Base-by-base conservation (phyloP, 495 filamentous ascomycete genomes). In the Aspergillus baeticus region DNA sequence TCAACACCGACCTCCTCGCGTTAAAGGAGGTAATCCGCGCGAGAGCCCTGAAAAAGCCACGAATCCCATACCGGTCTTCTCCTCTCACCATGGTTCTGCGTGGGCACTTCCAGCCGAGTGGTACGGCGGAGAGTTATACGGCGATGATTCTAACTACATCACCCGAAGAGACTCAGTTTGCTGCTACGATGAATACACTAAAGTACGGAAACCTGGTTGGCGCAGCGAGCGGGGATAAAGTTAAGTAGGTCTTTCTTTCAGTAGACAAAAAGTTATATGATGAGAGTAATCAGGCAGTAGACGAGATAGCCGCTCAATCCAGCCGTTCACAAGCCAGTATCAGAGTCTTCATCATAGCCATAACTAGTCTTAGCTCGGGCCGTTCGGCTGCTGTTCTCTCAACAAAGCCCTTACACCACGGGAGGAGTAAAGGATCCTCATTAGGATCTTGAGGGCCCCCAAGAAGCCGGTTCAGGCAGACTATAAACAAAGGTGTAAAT, bases 191-290 rank as follows among this genome's bases (percentile, higher is more conserved):
- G 46, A 68, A 68, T 45, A 63, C 66, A 7, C 43, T 68, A 45
- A 68, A 68, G 36, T 68, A 68, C 52, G 66, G 58, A 20, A 58
- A 59, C 47, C 44, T 69, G 10, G 56, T 69, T 17, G 66, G 63
- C 86, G 87, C 31, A 87, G 79, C 72, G 83, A 90, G 49, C 23
- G 17, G 47, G 22, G n/a, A 37, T 37, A 37, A 37, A 37, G 10
- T 15, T 37, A n/a, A n/a, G 35, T 13, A 13, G 35, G n/a, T n/a
- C n/a, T n/a, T n/a, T n/a, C n/a, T n/a, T n/a, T n/a, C 35, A 37
- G 10, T 11, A 8, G 38, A 1, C 8, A 8, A 15, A 18, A 42
- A 18, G 6, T 10, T 8, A 15, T 42, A 3, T 4, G 26, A 29
- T 29, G 8, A 8, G 4, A 29, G 8, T 3, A 8, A 29, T 29